These are phyloP conservation scores for Alternaria infectoria DNA, from an alignment of 2,329 filamentous ascomycete species.

Conservation along the genomic window DNA sequence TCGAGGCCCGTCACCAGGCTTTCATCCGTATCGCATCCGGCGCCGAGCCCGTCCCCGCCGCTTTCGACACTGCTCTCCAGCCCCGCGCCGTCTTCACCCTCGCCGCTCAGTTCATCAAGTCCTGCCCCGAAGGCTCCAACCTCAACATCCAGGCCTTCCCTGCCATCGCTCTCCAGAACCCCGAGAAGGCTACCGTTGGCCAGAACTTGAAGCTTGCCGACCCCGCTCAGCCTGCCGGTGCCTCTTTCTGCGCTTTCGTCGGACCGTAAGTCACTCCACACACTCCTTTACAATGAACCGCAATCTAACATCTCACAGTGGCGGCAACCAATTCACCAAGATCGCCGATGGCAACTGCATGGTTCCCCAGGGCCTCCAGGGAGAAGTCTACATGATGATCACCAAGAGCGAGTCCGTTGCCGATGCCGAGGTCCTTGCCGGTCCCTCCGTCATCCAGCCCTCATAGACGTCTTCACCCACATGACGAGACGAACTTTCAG, in stretches of 20 bases:
- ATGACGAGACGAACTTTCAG: constrained; percentile 1
- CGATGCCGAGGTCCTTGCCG: constrained; percentile 66
- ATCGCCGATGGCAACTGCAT: constrained; percentile 64
- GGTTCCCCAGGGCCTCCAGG: constrained; percentile 67
- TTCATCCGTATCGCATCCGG: constrained; percentile 69
- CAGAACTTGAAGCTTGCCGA: constrained; percentile 49
- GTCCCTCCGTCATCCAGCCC: constrained; percentile 48
- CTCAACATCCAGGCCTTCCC: constrained; percentile 70
- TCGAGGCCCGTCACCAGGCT: constrained; percentile 76
- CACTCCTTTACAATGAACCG: not conserved
- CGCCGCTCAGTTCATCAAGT: constrained; percentile 73
- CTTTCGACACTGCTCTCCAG: constrained; percentile 73
- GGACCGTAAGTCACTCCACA: constrained; percentile 58
- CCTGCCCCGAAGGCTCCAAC: constrained; percentile 70
- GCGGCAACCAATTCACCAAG: constrained; percentile 58
- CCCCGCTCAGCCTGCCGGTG: constrained; percentile 48
- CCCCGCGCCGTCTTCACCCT: constrained; percentile 75
- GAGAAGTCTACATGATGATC: constrained; percentile 72
- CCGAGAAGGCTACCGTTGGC: constrained; percentile 51
- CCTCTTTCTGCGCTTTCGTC: constrained; percentile 71
- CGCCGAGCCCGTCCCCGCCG: constrained; percentile 67
- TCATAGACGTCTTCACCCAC: constrained; percentile 33
- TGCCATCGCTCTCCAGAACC: constrained; percentile 59
- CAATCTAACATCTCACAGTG: constrained; percentile 36
- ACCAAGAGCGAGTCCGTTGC: constrained; percentile 54